phyloP scores from a whole-genome alignment of 2,329 filamentous ascomycete species.

The Dothideomycetes sp. region DNA sequence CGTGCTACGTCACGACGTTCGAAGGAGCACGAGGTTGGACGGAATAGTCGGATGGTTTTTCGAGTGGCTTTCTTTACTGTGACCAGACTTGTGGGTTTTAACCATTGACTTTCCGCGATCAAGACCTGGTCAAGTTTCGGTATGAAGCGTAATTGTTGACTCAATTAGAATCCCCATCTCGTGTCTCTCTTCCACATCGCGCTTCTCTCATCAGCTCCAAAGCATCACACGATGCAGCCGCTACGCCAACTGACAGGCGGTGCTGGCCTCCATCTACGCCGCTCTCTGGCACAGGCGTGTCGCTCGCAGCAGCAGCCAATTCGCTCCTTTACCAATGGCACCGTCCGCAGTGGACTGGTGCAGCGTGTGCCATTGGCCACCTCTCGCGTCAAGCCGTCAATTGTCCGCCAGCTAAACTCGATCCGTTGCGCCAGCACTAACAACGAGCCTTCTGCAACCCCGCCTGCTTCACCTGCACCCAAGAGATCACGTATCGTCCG shows the following conservation, averaged over 20 bases:
- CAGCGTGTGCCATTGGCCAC: slow-evolving; percentile 1
- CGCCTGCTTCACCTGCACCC: slow-evolving; percentile 1
- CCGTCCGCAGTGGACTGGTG: slow-evolving; percentile 5
- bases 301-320: slow-evolving; percentile 6
- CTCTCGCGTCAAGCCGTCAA: neutral
- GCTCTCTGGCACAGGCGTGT: slow-evolving; percentile 5
- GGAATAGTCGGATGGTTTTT: too few species aligned
- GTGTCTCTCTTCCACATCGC: neutral
- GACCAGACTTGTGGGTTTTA: too few species aligned
- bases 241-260: slow-evolving; percentile 10
- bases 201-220: neutral
- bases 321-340: slow-evolving; percentile 6
- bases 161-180: too few species aligned
- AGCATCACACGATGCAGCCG: slow-evolving; percentile 10
- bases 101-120: too few species aligned
- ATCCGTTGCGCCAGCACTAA: slow-evolving; percentile 7
- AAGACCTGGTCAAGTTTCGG: too few species aligned
- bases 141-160: too few species aligned
- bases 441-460: slow-evolving; percentile 6
- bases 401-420: slow-evolving; percentile 7
- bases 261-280: slow-evolving; percentile 7
- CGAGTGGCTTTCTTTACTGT: too few species aligned
- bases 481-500: slow-evolving; percentile 25
- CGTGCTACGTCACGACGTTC: too few species aligned
- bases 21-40: too few species aligned